Evolutionary conservation across 108 stramenopile species (phyloP), one percentile per base, ranked within the genome.

Genomic region (Nitzschia inconspicua): DNA sequence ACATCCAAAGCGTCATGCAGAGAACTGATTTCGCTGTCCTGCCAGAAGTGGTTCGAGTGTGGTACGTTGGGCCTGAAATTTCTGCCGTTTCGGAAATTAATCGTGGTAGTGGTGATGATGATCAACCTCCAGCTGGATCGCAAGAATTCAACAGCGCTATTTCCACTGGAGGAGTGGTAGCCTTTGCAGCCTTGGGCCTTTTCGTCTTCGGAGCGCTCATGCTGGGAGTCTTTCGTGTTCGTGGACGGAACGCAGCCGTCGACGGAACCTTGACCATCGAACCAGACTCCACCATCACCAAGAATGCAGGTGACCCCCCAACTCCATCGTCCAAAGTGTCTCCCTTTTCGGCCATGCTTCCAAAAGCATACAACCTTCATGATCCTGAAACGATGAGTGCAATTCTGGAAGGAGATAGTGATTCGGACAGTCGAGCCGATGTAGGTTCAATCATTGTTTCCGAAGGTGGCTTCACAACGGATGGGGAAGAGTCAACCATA

Each of bases 341-440:
- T 37, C n/a, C 31, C 11, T 48, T 57, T 39, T 36, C 56, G 23
- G 32, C 29, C 25, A 57, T 65, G 39, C 49, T 72, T 4, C 70
- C 70, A 29, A 30, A 32, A 20, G 39, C 51, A 6, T 72, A 72
- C 43, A 41, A 32, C 4, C 51, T 53, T n/a, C 50, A 42, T 8
- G 63, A 58, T 8, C 4, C 57, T 0, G 34, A 59, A 16, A 18
- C 18, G 1, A 72, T 72, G 70, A 41, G 55, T 49, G 63, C 51
- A 23, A 72, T 72, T 29, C 57, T 57, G 10, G 70, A 72, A 65
- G 63, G 13, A 28, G 63, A 65, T 24, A 68, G 68, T 54, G 50
- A 60, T 29, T 32, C 57, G 23, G 47, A 41, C 16, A 52, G 59
- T 9, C 19, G 52, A 10, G 32, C 32, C 26, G 28, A 44, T 10